These are phyloP conservation scores for Termitomyces sp. DNA, from an alignment of 768 basidiomycete genomes.

Conservation along the genomic window DNA sequence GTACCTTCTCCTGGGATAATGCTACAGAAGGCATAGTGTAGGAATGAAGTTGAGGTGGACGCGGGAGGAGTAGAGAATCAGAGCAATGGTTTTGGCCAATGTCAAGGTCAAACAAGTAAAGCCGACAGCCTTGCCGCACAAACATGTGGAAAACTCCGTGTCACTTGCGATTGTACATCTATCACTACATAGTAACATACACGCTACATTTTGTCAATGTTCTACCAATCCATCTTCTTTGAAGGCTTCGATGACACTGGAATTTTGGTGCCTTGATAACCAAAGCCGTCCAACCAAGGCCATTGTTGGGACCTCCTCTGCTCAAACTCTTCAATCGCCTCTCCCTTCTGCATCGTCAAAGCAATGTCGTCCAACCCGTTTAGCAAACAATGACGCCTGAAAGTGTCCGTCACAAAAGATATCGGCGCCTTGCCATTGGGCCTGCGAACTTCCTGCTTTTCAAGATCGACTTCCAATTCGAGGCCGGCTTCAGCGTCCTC, in stretches of 20 bases:
- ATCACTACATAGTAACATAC: no score
- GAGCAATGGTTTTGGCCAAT: no score
- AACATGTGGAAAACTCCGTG: not conserved
- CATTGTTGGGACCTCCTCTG: slow-evolving; percentile 68
- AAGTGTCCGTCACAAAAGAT: slow-evolving; percentile 79
- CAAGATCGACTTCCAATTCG: slow-evolving; percentile 82
- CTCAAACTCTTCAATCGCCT: slow-evolving; percentile 79
- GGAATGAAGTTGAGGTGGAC: not conserved
- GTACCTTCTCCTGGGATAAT: slow-evolving; percentile 3
- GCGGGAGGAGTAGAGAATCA: not conserved
- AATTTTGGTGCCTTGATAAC: slow-evolving; percentile 79
- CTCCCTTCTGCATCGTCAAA: slow-evolving; percentile 80
- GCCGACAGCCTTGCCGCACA: no score
- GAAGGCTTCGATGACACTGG: slow-evolving; percentile 41
- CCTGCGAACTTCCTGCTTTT: slow-evolving; percentile 75
- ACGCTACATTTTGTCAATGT: not conserved
- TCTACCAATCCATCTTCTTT: slow-evolving; percentile 75
- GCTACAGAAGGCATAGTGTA: slow-evolving; percentile 7
- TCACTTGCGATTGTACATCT: no score
- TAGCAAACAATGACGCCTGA: slow-evolving; percentile 90
- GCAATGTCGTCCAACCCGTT: slow-evolving; percentile 98
- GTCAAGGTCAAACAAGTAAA: no score
- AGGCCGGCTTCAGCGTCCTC: slow-evolving; percentile 73
- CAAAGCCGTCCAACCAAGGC: slow-evolving; percentile 98
- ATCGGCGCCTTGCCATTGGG: slow-evolving; percentile 69